These are phyloP conservation scores for Marsdenia floribunda DNA, from an alignment of 257 asterid genomes.

Conservation along the genomic window DNA sequence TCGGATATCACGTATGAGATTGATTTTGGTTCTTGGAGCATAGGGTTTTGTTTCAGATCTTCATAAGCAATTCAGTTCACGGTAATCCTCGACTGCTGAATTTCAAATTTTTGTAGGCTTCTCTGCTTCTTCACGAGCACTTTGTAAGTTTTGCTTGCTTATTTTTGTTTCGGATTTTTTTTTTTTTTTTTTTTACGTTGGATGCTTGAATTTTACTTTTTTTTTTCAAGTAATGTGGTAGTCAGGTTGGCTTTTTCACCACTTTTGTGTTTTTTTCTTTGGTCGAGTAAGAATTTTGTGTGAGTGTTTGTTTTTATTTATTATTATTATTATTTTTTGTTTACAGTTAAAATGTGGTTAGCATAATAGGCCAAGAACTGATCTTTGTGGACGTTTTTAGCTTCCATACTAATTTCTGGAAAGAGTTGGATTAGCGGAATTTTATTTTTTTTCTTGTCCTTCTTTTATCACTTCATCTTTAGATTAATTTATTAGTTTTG, in stretches of 20 bases:
- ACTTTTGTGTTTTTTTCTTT: background rate
- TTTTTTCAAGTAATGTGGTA: background rate
- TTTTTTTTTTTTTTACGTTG: constrained; percentile 1
- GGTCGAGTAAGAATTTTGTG: background rate
- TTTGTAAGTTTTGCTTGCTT: background rate
- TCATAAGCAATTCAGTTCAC: background rate
- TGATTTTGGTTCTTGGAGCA: background rate
- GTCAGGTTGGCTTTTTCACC: background rate
- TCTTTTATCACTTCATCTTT: background rate
- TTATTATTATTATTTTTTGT: too few species aligned
- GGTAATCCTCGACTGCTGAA: background rate
- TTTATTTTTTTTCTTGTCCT: too few species aligned
- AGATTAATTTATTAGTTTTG: background rate
- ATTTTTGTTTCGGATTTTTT: background rate
- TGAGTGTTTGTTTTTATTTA: too few species aligned
- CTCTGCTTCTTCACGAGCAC: background rate
- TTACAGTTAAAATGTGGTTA: background rate
- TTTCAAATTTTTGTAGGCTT: constrained; percentile 10
- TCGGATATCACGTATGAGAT: background rate
- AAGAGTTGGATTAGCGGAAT: background rate
- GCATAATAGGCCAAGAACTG: too few species aligned
- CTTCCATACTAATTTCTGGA: background rate
- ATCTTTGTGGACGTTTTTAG: too few species aligned
- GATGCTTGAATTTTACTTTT: background rate
- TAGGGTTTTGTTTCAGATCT: constrained; percentile 6